Percentiles rank a stretch among this genome's conserved stretches.
phyloP scores from a whole-genome alignment of 1,284 basidiomycete species.

The Ceratobasidium sp. region DNA sequence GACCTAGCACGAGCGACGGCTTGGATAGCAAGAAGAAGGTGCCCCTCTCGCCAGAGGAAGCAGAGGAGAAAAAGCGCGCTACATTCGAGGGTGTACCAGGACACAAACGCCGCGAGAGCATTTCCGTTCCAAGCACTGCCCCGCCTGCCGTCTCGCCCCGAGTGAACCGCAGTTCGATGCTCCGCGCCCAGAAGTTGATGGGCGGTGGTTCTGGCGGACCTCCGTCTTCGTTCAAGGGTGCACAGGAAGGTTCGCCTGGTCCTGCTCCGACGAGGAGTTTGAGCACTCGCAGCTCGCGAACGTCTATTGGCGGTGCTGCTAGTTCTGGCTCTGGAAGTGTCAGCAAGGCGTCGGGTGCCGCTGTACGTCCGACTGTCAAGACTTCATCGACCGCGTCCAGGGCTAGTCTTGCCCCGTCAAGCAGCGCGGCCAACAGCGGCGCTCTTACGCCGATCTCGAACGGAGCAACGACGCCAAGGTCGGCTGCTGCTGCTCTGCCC shows the following conservation, averaged over 20 bases:
- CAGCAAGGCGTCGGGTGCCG: constrained; percentile 48
- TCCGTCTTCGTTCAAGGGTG: constrained; percentile 49
- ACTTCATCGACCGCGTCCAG: constrained; percentile 30
- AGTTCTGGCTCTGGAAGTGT: constrained; percentile 43
- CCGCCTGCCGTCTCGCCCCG: constrained; percentile 72
- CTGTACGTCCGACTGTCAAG: constrained; percentile 48
- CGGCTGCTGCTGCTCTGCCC: constrained; percentile 14
- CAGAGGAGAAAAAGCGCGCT: constrained; percentile 50
- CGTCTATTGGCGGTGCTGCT: constrained; percentile 40
- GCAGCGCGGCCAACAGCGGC: constrained; percentile 27
- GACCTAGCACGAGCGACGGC: constrained; percentile 22
- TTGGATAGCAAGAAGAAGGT: not conserved
- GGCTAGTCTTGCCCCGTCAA: constrained; percentile 29
- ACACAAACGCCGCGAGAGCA: constrained; percentile 78
- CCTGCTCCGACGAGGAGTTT: constrained; percentile 12
- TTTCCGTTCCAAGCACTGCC: constrained; percentile 71
- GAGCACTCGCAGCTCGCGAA: constrained; percentile 27
- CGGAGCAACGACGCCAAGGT: constrained; percentile 32
- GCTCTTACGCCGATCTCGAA: constrained; percentile 33
- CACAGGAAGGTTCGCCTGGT: constrained; percentile 15
- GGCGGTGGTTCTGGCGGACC: constrained; percentile 50
- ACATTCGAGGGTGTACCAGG: constrained; percentile 82
- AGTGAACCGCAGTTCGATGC: constrained; percentile 72
- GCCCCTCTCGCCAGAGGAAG: constrained; percentile 32
- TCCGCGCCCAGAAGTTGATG: constrained; percentile 64